Percentiles rank a stretch among this genome's conserved stretches.
These are phyloP conservation scores for Xylariaceae sp. DNA, from an alignment of 2,329 filamentous ascomycete species.

Conservation along the genomic window DNA sequence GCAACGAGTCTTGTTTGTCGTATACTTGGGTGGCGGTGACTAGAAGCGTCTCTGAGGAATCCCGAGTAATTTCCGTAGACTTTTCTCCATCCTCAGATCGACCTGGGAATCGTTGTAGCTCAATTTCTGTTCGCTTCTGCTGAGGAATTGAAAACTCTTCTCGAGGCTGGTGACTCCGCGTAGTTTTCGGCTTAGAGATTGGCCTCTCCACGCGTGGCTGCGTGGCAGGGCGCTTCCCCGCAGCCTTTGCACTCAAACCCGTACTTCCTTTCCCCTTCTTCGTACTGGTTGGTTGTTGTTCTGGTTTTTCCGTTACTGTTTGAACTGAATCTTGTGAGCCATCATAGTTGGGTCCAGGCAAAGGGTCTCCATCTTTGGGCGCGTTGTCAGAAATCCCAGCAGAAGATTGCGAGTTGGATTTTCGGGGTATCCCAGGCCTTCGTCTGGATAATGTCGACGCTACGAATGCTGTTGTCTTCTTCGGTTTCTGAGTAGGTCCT, in stretches of 20 bases:
- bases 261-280: constrained; percentile 18
- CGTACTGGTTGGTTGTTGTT: constrained; percentile 8
- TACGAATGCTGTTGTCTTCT: constrained; percentile 40
- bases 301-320: constrained; percentile 31
- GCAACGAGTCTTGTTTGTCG: constrained; percentile 20
- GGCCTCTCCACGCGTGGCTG: constrained; percentile 16
- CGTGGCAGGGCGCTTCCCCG: constrained; percentile 44
- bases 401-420: constrained; percentile 47
- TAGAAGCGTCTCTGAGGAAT: background rate
- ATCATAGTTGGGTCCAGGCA: constrained; percentile 23
- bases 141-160: background rate
- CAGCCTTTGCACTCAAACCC: constrained; percentile 42
- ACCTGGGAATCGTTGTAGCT: constrained; percentile 1
- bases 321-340: constrained; percentile 24
- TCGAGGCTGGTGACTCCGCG: constrained; percentile 5
- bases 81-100: constrained; percentile 7
- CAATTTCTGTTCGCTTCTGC: constrained; percentile 1
- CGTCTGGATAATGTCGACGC: constrained; percentile 44
- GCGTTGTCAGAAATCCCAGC: constrained; percentile 33
- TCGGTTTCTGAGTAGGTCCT: constrained; percentile 21
- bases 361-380: constrained; percentile 29
- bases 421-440: constrained; percentile 44
- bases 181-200: constrained; percentile 10
- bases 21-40: background rate
- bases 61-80: background rate